Evolutionary conservation across 2,329 filamentous ascomycete species (phyloP), one percentile per base, ranked within the genome.

Genomic region (Fusarium temperatum): DNA sequence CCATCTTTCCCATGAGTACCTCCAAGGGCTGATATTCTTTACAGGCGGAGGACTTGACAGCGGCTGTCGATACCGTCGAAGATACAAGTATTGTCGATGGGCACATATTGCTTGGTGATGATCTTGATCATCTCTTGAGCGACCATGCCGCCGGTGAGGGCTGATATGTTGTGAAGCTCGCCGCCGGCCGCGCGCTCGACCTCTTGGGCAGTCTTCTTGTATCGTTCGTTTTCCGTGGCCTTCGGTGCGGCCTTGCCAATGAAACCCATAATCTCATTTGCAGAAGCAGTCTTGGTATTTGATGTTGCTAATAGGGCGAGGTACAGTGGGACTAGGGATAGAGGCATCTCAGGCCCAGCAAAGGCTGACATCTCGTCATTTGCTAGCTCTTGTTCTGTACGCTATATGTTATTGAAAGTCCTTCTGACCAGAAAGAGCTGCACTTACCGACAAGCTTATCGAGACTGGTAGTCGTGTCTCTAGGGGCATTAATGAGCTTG

Each of bases 91-190:
- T 93, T 92, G 76, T 93, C 90, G 72, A 92, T 89, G 30, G 91
- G 91, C 48, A 93, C 86, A 82, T 93, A 93, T 83, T 93, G 91
- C 78, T 90, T 90, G 18, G 91, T 93, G 77, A 93, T 89, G 66
- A 96, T 89, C 82, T 99, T 99, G 84, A 99, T 97, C 72, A 96
- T 90, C 84, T 99, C 96, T 83, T 99, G 97, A n/a, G 96, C 94
- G 54, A 97, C 93, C 85, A 99, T 93, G 7, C 96, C 97, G 36
- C 96, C 97, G 3, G 92, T 93, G 63, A 98, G 84, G 32, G 95
- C 92, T 38, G 95, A 93, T 63, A 97, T 93, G 80, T 98, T 98
- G 85, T 99, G 96, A 68, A 99, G 85, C 82, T 99, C 97, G 61
- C 91, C 93, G 35, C 94, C 94, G 54, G 90, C 91, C 41, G 94